These are phyloP conservation scores for Porcisia hertigi DNA, from an alignment of 208 protist species.

Conservation along the genomic window DNA sequence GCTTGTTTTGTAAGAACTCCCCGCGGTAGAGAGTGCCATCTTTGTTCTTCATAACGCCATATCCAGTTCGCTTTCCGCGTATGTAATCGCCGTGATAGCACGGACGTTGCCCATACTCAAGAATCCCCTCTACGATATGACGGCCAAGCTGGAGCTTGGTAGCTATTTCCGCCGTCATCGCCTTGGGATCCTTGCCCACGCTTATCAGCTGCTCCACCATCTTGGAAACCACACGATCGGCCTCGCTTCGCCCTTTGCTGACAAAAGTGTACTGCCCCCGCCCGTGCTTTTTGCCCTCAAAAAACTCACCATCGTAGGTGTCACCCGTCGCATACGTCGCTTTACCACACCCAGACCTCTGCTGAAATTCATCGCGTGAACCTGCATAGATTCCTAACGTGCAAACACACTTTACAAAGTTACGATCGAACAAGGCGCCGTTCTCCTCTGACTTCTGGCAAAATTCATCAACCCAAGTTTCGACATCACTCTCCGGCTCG, in stretches of 20 bases:
- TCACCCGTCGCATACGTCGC: constrained; percentile 85
- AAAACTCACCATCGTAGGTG: constrained; percentile 90
- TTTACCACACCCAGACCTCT: constrained; percentile 85
- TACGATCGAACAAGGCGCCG: constrained; percentile 54
- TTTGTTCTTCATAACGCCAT: constrained; percentile 91
- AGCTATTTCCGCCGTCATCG: constrained; percentile 34
- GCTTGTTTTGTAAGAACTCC: constrained; percentile 90
- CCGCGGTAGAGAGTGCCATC: constrained; percentile 90
- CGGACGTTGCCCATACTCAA: constrained; percentile 74
- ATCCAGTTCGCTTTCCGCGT: constrained; percentile 71
- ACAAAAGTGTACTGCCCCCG: constrained; percentile 77
- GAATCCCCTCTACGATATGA: constrained; percentile 63
- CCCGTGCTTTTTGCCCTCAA: constrained; percentile 89
- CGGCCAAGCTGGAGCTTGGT: constrained; percentile 58
- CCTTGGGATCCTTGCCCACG: constrained; percentile 32
- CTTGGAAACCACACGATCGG: constrained; percentile 74
- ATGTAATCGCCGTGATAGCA: constrained; percentile 91
- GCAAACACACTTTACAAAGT: constrained; percentile 80
- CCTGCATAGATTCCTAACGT: constrained; percentile 88
- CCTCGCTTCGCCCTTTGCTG: constrained; percentile 70
- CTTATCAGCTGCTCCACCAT: constrained; percentile 53
- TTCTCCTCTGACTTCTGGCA: constrained; percentile 70
- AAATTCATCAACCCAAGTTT: constrained; percentile 79
- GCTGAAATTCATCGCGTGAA: constrained; percentile 87
- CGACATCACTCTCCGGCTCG: constrained; percentile 72